These are phyloP conservation scores for Phalaenopsis aphrodite DNA, from an alignment of 106 monocot genomes.

Conservation along the genomic window DNA sequence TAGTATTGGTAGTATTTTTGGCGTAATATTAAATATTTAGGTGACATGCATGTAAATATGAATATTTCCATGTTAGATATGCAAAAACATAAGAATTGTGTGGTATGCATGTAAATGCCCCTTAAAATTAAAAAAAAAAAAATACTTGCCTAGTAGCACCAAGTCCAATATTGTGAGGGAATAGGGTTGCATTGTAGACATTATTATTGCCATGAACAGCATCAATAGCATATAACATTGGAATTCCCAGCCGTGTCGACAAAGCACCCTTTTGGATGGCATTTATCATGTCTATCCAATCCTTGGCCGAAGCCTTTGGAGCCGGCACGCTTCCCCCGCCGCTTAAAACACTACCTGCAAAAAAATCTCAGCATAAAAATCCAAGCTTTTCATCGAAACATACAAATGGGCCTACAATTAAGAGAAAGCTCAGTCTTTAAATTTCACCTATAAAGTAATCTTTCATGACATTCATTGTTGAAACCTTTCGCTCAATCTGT, in stretches of 20 bases:
- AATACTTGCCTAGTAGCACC: constrained; percentile 53
- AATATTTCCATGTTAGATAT: no score
- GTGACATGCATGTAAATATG: no score
- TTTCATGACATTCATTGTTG: constrained; percentile 23
- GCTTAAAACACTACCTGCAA: constrained; percentile 58
- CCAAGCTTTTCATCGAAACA: not conserved
- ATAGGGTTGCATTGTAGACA: constrained; percentile 63
- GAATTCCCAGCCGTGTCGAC: constrained; percentile 57
- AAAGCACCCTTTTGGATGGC: constrained; percentile 40
- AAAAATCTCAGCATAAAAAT: not conserved
- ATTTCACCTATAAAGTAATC: constrained; percentile 43
- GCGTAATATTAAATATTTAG: no score
- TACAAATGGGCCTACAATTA: not conserved
- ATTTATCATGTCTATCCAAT: constrained; percentile 51
- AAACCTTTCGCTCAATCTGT: constrained; percentile 36
- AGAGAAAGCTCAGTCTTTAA: not conserved
- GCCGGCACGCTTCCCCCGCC: constrained; percentile 59
- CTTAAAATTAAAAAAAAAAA: not conserved
- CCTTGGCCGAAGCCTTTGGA: constrained; percentile 32
- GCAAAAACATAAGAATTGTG: no score
- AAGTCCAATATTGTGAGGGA: constrained; percentile 65
- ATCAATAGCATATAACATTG: constrained; percentile 74
- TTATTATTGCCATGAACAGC: constrained; percentile 82
- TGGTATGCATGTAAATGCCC: no score
- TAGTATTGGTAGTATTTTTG: no score